These are phyloP conservation scores for Eucalyptus coolabah DNA, from an alignment of 345 rosid genomes.

Conservation along the genomic window DNA sequence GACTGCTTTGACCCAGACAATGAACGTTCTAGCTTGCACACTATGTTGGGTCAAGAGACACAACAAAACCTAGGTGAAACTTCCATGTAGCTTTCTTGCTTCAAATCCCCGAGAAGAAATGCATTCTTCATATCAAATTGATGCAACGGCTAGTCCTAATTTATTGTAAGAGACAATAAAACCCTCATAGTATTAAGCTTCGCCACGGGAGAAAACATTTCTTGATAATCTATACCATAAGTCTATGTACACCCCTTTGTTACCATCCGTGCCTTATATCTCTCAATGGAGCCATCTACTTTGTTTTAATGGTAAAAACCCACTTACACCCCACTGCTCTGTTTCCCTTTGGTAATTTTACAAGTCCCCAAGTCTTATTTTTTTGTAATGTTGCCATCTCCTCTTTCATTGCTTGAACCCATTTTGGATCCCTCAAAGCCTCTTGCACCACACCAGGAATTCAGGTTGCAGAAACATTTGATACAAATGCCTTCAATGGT, in stretches of 20 bases:
- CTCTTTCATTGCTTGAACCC: not conserved
- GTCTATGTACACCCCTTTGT: not conserved
- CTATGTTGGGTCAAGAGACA: not conserved
- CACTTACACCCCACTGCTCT: not conserved
- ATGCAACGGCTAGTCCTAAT: not conserved
- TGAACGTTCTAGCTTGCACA: not conserved
- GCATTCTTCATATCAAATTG: not conserved
- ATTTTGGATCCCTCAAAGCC: not conserved
- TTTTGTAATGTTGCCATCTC: not conserved
- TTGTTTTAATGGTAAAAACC: not conserved
- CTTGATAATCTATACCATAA: not conserved
- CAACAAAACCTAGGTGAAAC: not conserved
- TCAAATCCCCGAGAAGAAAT: not conserved
- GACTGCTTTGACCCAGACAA: not conserved
- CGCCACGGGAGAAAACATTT: rapidly evolving
- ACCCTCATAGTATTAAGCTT: not conserved
- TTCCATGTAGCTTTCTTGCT: not conserved
- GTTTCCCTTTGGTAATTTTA: not conserved
- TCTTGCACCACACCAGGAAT: not conserved
- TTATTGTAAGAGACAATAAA: not conserved
- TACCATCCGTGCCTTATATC: not conserved
- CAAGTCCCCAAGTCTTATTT: not conserved
- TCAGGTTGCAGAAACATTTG: not conserved
- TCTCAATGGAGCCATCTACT: not conserved
- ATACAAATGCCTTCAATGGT: not conserved